phyloP scores from a whole-genome alignment of 176 grass and related monocot genomes.

The Calamus simplicifolius region DNA sequence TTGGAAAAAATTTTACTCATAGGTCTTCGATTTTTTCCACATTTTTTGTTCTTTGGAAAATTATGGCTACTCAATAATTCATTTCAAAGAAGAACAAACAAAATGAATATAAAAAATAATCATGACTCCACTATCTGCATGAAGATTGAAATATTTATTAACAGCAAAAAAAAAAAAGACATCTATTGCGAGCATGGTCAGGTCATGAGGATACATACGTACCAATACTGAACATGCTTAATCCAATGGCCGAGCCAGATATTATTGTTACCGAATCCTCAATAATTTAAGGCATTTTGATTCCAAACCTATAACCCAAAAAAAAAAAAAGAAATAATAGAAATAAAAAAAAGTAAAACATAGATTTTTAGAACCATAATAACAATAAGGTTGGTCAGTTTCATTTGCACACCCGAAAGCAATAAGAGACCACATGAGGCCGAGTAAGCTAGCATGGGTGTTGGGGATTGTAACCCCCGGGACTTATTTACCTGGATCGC shows the following conservation, averaged over 20 bases:
- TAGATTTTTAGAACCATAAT: no score
- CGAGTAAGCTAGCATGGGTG: slow-evolving; percentile 74
- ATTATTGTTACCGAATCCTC: slow-evolving; percentile 50
- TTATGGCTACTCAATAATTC: no score
- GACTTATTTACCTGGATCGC: no score
- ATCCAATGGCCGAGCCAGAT: slow-evolving; percentile 50
- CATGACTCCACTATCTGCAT: no score
- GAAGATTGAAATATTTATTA: no score
- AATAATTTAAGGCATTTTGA: slow-evolving; percentile 66
- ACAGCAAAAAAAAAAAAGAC: not conserved
- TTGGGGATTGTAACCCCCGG: no score
- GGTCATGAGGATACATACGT: not conserved
- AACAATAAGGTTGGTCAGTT: no score
- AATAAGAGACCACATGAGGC: slow-evolving; percentile 65
- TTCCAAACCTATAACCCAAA: slow-evolving; percentile 24
- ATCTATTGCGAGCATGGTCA: not conserved
- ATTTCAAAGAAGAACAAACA: no score
- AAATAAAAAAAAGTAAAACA: not conserved
- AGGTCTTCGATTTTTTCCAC: no score
- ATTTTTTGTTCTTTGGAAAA: no score
- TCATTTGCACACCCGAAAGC: slow-evolving; percentile 43
- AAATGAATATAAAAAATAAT: no score
- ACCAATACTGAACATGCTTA: slow-evolving; percentile 92
- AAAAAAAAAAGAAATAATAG: not conserved
- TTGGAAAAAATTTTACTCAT: no score